phyloP scores from a whole-genome alignment of 2,329 filamentous ascomycete genomes.

The Pseudopithomyces maydicus region DNA sequence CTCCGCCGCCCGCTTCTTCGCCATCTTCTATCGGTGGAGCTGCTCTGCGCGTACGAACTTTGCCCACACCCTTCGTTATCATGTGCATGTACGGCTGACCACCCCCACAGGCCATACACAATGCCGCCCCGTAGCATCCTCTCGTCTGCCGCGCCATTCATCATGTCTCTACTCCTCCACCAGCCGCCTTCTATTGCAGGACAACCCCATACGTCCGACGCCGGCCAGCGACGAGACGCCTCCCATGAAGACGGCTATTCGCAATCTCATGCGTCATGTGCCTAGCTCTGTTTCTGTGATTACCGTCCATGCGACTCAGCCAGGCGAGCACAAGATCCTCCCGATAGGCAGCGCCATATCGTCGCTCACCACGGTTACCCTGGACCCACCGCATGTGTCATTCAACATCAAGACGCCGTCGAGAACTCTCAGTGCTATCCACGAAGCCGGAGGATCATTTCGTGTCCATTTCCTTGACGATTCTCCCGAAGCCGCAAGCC shows the following conservation, averaged over 20 bases:
- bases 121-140: not conserved
- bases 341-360: slow-evolving; percentile 61
- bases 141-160: not conserved
- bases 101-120: not conserved
- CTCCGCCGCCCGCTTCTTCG: slow-evolving; percentile 46
- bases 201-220: not conserved
- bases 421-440: slow-evolving; percentile 61
- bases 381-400: slow-evolving; percentile 63
- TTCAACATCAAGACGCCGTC: slow-evolving; percentile 66
- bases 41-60: slow-evolving; percentile 30
- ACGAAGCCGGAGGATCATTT: slow-evolving; percentile 47
- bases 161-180: not conserved
- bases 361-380: slow-evolving; percentile 64
- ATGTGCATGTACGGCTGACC: not conserved
- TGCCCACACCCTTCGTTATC: not conserved
- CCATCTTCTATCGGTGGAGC: slow-evolving; percentile 52
- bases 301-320: slow-evolving; percentile 43
- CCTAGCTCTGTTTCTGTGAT: slow-evolving; percentile 64
- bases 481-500: slow-evolving; percentile 28
- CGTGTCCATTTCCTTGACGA: slow-evolving; percentile 56
- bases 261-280: slow-evolving; percentile 58
- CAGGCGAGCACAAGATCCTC: slow-evolving; percentile 15
- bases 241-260: slow-evolving; percentile 15
- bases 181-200: not conserved
- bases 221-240: too few relatives aligned